Base-by-base conservation (phyloP, 139 green algal species). In the Coelastrella sp. region DNA sequence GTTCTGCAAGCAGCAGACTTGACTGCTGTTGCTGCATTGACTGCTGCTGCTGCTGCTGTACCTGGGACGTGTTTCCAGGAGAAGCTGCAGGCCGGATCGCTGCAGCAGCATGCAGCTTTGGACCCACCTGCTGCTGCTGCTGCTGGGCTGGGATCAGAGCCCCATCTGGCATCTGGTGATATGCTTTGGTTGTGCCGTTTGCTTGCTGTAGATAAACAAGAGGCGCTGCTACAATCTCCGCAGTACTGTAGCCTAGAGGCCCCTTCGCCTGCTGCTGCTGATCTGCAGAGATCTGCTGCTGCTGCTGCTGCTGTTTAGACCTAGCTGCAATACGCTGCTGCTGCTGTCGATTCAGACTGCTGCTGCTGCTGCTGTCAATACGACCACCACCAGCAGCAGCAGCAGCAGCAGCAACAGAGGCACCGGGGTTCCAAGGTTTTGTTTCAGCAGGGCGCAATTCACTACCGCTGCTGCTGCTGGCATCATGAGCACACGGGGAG, bases 191-290 rank as follows among this genome's bases (percentile, higher is more conserved):
- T 16, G 23, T 2, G 5, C 79, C 79, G 17, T 84, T 64, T 57
- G 79, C 47, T 7, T 84, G 79, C 56, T 84, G 79, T 19, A 84
- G 54, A 20, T 84, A 68, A n/a, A 84, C 56, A 66, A 84, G 16
- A 23, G 71, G 71, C 17, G 57, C 5, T 65, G 77, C 77, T 4
- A 14, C 64, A 71, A 71, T 71, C 47, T 60, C 77, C 32, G 16
- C 77, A 66, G 47, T 47, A 66, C 54, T 14, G 23, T 23, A 77
- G 3, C 71, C 71, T n/a, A 23, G 20, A 77, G 16, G 4, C 71
- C 71, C 71, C 23, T 16, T 7, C 23, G 71, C 4, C 71, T 83
- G 77, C 10, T 68, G 77, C 54, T 84, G 79, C 77, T 66, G 77
- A 54, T 60, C 14, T 19, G 32, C 32, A 47, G 32, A 22, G 5